A percentile compares a stretch with the other conserved stretches of the same genome.
These are phyloP conservation scores for Paragyromitra xinjiangensis DNA, from an alignment of 495 filamentous ascomycete species.

Conservation along the genomic window DNA sequence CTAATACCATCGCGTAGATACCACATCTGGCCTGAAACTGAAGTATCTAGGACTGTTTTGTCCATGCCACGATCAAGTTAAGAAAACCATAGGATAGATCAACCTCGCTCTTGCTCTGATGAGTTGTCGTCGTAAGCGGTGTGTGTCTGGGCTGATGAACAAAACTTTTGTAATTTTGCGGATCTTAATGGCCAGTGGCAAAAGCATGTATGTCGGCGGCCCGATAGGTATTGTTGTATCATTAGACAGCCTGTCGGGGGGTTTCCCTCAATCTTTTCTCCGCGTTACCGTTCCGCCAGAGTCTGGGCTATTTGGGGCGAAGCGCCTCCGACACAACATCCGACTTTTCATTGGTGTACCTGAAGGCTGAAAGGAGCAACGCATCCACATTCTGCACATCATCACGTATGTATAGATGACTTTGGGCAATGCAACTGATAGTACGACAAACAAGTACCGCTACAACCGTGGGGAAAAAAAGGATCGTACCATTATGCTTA, in stretches of 20 bases:
- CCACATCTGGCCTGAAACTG: not conserved
- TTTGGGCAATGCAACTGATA: constrained; percentile 10
- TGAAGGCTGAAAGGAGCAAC: constrained; percentile 37
- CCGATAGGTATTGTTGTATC: constrained; percentile 10
- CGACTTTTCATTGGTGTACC: constrained; percentile 41
- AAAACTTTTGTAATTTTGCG: not conserved
- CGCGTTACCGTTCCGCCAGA: constrained; percentile 12
- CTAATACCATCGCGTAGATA: constrained; percentile 21
- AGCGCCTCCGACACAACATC: constrained; percentile 11
- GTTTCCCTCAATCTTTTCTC: constrained; percentile 18
- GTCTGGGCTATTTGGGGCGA: constrained; percentile 26
- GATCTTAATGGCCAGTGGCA: constrained; percentile 25
- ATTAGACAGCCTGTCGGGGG: constrained; percentile 2
- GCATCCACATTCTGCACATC: constrained; percentile 18
- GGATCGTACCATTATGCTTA: not conserved
- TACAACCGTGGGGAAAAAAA: constrained; percentile 13
- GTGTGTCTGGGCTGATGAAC: not conserved
- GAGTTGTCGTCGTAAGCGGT: constrained; percentile 38
- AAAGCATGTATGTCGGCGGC: constrained; percentile 1
- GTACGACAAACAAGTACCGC: constrained; percentile 6
- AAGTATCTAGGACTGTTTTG: too few relatives aligned
- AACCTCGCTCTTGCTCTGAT: not conserved
- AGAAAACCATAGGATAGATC: not conserved
- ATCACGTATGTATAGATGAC: constrained; percentile 1
- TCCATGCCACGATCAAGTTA: not conserved